phyloP scores from a whole-genome alignment of 108 stramenopile species.

The Seminavis robusta region DNA sequence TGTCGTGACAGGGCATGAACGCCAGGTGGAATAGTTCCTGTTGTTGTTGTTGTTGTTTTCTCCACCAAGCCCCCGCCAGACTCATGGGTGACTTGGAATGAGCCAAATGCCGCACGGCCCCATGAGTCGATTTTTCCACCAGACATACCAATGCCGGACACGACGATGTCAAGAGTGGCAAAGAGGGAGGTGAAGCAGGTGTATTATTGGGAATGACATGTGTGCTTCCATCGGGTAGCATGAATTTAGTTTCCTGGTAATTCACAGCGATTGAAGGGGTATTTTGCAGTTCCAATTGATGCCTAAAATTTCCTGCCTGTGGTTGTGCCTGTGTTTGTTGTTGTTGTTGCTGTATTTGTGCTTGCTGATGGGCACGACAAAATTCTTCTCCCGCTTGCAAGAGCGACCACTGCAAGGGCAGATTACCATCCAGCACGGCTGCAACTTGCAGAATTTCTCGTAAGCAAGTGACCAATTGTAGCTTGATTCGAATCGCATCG shows the following conservation, averaged over 20 bases:
- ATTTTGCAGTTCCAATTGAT: slow-evolving; percentile 2
- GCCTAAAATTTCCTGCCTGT: too few species aligned
- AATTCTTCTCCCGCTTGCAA: slow-evolving; percentile 78
- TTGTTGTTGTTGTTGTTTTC: slow-evolving; percentile 16
- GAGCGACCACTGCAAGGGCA: slow-evolving; percentile 70
- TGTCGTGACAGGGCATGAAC: slow-evolving; percentile 98
- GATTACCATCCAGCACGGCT: slow-evolving; percentile 69
- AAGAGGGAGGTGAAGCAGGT: slow-evolving; percentile 3
- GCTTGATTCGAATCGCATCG: not conserved
- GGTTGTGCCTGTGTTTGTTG: slow-evolving; percentile 19
- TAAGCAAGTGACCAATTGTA: slow-evolving; percentile 42
- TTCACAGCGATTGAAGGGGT: slow-evolving; percentile 3
- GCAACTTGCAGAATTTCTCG: slow-evolving; percentile 41
- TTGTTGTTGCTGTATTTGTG: slow-evolving; percentile 10
- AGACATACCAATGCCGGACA: slow-evolving; percentile 98
- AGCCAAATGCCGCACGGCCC: slow-evolving; percentile 80
- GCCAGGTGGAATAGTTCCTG: slow-evolving; percentile 37
- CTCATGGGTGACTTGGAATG: slow-evolving; percentile 82
- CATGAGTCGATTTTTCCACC: slow-evolving; percentile 92
- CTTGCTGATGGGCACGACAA: slow-evolving; percentile 47
- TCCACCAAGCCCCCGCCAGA: slow-evolving; percentile 39
- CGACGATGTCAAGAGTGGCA: slow-evolving; percentile 86
- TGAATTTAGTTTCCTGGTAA: slow-evolving; percentile 6
- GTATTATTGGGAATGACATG: slow-evolving; percentile 1
- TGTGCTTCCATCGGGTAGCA: slow-evolving; percentile 35